phyloP scores from a whole-genome alignment of 371 early-diverging fungal genomes.

The Mucor indicus region DNA sequence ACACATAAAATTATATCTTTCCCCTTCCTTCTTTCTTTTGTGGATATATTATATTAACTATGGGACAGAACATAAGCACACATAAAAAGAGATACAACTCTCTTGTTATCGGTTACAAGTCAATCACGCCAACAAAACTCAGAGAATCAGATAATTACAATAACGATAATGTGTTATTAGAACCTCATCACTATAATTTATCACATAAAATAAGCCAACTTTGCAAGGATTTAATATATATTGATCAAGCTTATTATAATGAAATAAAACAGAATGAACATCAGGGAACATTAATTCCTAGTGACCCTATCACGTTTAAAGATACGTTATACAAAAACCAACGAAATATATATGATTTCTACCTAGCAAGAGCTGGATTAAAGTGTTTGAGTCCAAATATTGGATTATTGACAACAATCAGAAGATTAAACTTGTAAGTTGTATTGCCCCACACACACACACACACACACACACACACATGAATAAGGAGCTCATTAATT shows the following conservation, averaged over 20 bases:
- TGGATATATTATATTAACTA: too few species aligned
- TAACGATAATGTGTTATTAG: constrained; percentile 7
- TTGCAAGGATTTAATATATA: constrained; percentile 25
- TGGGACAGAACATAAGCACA: too few species aligned
- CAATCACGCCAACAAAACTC: not conserved
- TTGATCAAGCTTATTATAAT: constrained; percentile 28
- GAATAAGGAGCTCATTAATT: constrained; percentile 1
- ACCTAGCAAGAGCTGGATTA: constrained; percentile 11
- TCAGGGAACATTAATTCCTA: not conserved
- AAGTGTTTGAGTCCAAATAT: constrained; percentile 16
- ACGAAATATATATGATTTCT: constrained; percentile 9
- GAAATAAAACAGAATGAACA: not conserved
- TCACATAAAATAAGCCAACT: constrained; percentile 1
- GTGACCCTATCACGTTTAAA: constrained; percentile 9
- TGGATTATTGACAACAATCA: constrained; percentile 19
- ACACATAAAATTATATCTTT: too few species aligned
- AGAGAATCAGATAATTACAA: not conserved
- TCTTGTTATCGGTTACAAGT: constrained; percentile 6
- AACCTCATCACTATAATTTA: constrained; percentile 10
- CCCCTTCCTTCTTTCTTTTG: too few species aligned
- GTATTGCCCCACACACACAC: too few species aligned
- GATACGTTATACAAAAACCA: constrained; percentile 1
- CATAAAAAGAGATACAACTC: constrained; percentile 1
- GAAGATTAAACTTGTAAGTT: constrained; percentile 29
- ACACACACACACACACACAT: not conserved